A percentile compares a stretch with the other conserved stretches of the same genome.
phyloP scores from a whole-genome alignment of 75 land plant genomes.

The Adiantum capillusveneris region DNA sequence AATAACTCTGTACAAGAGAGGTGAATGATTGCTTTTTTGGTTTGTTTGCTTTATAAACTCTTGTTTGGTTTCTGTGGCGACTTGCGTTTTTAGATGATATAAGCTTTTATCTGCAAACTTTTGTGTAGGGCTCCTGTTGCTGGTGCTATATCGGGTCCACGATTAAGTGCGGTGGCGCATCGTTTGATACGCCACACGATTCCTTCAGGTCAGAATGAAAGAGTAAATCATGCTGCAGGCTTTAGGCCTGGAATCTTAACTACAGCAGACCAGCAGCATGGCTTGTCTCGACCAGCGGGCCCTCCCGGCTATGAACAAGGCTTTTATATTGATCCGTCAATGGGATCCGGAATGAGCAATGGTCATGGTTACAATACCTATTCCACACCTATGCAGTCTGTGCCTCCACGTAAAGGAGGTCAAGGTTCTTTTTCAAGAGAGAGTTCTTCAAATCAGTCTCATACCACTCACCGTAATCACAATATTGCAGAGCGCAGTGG shows the following conservation, averaged over 20 bases:
- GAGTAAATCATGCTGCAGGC: no score
- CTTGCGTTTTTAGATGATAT: not conserved
- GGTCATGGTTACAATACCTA: no score
- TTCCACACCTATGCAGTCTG: no score
- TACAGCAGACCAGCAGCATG: conserved; percentile 13
- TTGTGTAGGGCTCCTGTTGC: conserved; percentile 53
- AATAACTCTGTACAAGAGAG: not conserved
- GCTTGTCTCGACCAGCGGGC: conserved; percentile 29
- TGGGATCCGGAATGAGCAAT: no score
- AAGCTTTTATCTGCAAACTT: not conserved
- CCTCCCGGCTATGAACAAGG: conserved; percentile 43
- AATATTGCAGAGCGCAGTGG: no score
- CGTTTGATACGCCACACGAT: conserved; percentile 61
- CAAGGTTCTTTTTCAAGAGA: no score
- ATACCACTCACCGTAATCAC: no score
- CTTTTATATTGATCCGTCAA: conserved; percentile 7
- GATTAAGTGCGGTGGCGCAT: conserved; percentile 76
- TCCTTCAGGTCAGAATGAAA: conserved; percentile 20
- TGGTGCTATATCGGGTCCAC: conserved; percentile 72
- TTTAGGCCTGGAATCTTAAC: no score
- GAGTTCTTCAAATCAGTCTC: no score
- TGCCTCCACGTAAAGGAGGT: no score
- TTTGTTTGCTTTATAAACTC: no score
- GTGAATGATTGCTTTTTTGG: not conserved
- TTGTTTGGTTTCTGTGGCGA: no score